Base-by-base conservation (phyloP, 2,329 filamentous ascomycete species). In the Paraconiothyrium sp. region DNA sequence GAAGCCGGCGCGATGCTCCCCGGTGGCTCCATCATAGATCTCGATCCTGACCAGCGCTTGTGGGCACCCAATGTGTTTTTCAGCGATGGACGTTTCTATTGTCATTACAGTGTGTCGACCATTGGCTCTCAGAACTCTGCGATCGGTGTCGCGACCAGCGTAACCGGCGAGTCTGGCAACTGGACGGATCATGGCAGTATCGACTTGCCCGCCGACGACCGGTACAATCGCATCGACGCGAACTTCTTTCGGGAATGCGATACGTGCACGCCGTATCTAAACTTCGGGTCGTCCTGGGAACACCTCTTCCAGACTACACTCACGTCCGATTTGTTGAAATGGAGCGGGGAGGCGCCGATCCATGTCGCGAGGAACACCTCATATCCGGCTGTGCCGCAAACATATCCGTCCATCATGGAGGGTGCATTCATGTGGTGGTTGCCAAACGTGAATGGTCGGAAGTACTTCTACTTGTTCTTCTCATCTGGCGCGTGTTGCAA, bases 241-340 rank as follows among this genome's bases (percentile, higher is more conserved):
- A 76, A 78, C 57, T 67, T 80, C 43, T 78, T 85, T 61, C 64
- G 66, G 27, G 70, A 67, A 37, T 55, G 47, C 32, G 48, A 58
- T 27, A 66, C 60, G 0, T 61, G 61, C 46, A 46, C 54, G 27
- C 83, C 81, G 54, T 80, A 82, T 48, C 75, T 86, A 66, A 86
- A 82, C 63, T 91, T 90, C 64, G 89, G 89, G 16, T 89, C 86
- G 20, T 90, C 89, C 80, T 91, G 88, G 88, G 74, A 79, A 5
- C 84, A 86, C 68, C 83, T 90, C 63, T 88, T 85, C 76, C 87
- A 89, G 70, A 85, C 86, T 0, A 70, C 78, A 20, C 81, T 89
- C 54, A 62, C 41, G 37, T 39, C 44, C 8, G 60, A 65, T 27
- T 46, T 51, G 9, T 39, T 63, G 30, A 60, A 32, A 4, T 62